These are phyloP conservation scores for Bassia scoparia DNA, from an alignment of 148 eudicot species.

Conservation along the genomic window DNA sequence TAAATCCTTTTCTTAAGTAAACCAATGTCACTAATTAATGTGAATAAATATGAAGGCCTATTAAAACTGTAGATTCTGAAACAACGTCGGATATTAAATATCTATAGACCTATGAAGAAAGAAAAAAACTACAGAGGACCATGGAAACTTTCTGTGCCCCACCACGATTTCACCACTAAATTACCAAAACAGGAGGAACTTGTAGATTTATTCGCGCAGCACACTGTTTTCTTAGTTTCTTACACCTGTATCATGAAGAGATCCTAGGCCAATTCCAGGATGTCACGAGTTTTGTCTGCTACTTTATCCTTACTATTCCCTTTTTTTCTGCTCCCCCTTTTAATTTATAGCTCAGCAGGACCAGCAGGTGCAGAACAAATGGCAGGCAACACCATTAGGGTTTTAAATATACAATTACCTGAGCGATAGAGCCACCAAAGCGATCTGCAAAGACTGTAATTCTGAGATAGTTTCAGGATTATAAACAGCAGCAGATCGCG, in stretches of 20 bases:
- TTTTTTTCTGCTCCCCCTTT: neutral
- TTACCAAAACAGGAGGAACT: neutral
- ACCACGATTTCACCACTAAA: neutral
- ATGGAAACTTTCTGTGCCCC: neutral
- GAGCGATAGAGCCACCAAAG: slow-evolving; percentile 80
- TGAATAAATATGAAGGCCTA: slow-evolving; percentile 11
- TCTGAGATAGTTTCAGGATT: slow-evolving; percentile 56
- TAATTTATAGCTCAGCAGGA: neutral
- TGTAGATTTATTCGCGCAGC: neutral
- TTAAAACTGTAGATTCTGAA: neutral
- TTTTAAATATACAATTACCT: slow-evolving; percentile 33
- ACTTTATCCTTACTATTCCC: neutral
- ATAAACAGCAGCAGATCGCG: slow-evolving; percentile 84
- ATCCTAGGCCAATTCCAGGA: neutral
- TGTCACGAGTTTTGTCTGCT: neutral
- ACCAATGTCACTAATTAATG: neutral
- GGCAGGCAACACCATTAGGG: neutral
- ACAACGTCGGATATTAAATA: neutral
- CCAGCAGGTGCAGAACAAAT: neutral
- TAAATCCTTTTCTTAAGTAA: neutral
- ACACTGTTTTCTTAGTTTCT: neutral
- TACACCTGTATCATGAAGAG: neutral
- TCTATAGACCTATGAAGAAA: neutral
- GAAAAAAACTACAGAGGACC: neutral
- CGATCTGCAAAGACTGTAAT: slow-evolving; percentile 80